A percentile compares a stretch with the other conserved stretches of the same genome.
phyloP scores from a whole-genome alignment of 768 basidiomycete species.

The Fistulinella prunicolor region DNA sequence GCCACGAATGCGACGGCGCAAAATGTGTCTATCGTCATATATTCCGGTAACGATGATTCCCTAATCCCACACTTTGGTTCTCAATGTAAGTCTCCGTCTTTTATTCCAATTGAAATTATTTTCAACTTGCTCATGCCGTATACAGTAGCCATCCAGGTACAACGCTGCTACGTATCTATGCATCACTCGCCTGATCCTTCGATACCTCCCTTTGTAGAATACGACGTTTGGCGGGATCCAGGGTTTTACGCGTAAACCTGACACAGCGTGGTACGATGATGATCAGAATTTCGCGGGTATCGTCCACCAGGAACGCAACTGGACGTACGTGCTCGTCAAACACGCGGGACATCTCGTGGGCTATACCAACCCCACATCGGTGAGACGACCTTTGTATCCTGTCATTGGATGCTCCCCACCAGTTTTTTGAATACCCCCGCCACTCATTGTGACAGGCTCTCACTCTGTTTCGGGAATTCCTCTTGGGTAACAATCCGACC shows the following conservation, averaged over 20 bases:
- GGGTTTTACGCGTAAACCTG: constrained; percentile 66
- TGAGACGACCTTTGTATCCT: constrained; percentile 30
- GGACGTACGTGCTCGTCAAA: constrained; percentile 40
- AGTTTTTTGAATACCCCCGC: no score
- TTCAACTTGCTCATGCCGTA: constrained; percentile 2
- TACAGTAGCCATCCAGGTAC: constrained; percentile 54
- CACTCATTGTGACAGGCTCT: constrained; percentile 42
- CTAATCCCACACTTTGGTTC: constrained; percentile 59
- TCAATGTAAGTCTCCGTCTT: constrained; percentile 44
- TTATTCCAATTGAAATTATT: background rate
- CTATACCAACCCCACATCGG: constrained; percentile 36
- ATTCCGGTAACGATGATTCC: constrained; percentile 67
- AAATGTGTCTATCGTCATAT: constrained; percentile 49
- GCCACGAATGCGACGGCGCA: constrained; percentile 57
- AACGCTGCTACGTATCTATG: background rate
- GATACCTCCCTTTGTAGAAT: constrained; percentile 44
- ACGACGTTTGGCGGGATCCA: constrained; percentile 79
- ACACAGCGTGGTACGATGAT: constrained; percentile 65
- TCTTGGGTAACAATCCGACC: constrained; percentile 60
- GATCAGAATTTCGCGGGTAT: constrained; percentile 57
- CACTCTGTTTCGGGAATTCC: constrained; percentile 60
- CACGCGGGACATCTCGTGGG: constrained; percentile 40
- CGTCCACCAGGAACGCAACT: constrained; percentile 69
- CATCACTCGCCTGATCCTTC: background rate
- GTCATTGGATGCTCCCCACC: no score